These are phyloP conservation scores for Epithemia pelagica DNA, from an alignment of 108 stramenopile genomes.

Conservation along the genomic window DNA sequence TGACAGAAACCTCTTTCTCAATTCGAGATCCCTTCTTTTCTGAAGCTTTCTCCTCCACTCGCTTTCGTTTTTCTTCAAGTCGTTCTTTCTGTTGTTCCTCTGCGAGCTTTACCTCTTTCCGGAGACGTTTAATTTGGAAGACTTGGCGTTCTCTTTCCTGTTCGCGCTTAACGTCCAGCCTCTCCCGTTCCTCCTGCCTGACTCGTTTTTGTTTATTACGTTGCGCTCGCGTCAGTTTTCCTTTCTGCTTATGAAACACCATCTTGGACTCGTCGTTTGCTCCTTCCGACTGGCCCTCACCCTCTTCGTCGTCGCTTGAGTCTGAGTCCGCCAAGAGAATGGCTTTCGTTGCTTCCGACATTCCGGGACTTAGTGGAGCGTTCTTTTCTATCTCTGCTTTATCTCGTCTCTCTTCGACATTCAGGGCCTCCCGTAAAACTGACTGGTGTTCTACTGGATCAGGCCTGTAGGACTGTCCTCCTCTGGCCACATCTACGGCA, in stretches of 20 bases:
- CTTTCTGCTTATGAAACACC: no score
- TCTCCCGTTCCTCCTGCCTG: slow-evolving; percentile 36
- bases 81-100: slow-evolving; percentile 17
- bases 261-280: no score
- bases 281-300: slow-evolving; percentile 37
- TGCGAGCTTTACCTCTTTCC: slow-evolving; percentile 32
- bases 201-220: slow-evolving; percentile 77
- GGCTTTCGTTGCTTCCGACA: slow-evolving; percentile 62
- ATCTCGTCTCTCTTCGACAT: slow-evolving; percentile 66
- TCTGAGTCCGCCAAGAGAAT: slow-evolving; percentile 43
- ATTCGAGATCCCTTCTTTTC: slow-evolving; percentile 29
- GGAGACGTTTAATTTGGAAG: slow-evolving; percentile 30
- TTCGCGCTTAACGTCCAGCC: slow-evolving; percentile 39
- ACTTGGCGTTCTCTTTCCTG: slow-evolving; percentile 56
- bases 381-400: slow-evolving; percentile 49
- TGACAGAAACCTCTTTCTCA: slow-evolving; percentile 47
- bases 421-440: slow-evolving; percentile 58
- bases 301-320: slow-evolving; percentile 42
- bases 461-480: slow-evolving; percentile 81
- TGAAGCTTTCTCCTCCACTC: slow-evolving; percentile 17
- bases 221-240: slow-evolving; percentile 76
- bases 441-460: slow-evolving; percentile 61
- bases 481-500: slow-evolving; percentile 60
- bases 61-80: slow-evolving; percentile 18
- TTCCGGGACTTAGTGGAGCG: slow-evolving; percentile 46